Base-by-base conservation (phyloP, 352 stramenopile genomes). In the Thalassiosira livingstoniorum region DNA sequence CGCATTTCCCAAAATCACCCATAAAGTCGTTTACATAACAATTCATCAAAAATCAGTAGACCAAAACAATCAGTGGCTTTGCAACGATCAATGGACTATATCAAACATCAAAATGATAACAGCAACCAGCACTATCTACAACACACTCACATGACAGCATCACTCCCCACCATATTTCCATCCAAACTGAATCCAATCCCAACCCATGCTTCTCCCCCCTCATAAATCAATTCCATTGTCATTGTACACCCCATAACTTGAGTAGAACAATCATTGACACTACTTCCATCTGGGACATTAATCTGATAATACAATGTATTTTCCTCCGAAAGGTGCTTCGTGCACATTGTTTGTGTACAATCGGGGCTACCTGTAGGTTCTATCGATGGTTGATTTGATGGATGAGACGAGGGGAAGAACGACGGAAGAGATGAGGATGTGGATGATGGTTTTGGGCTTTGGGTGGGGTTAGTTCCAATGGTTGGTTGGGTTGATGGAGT, bases 101-200 rank as follows among this genome's bases (percentile, higher is more conserved):
- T 7, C 5, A 58, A 29, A n/a, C 21, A 27, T 29, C n/a, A 29
- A 29, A 58, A 27, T 58, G 47, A 58, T 25, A 18, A 51, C n/a
- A n/a, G n/a, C n/a, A n/a, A 51, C 18, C 18, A 10, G 10, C 42
- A 18, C 10, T 51, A 29, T 15, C 21, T 5, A 58, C 27, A 29
- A 27, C 10, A 7, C 7, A 58, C 47, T 58, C n/a, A 58, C 47
- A 58, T 58, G n/a, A 58, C n/a, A n/a, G 47, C 75, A 15, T 71
- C 45, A 39, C 37, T 63, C 39, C 65, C 75, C 39, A 82, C 23
- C 75, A 82, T 82, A 0, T 21, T 32, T 27, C 64, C 78, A 62
- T 74, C 54, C 53, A 62, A 21, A 47, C 39, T 60, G 0, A 80
- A 10, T 37, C 60, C 72, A 21, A 83, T 66, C 18, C 42, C 57